Evolutionary conservation across 176 grass and related monocot species (phyloP).

Genomic region (Pharus latifolius): DNA sequence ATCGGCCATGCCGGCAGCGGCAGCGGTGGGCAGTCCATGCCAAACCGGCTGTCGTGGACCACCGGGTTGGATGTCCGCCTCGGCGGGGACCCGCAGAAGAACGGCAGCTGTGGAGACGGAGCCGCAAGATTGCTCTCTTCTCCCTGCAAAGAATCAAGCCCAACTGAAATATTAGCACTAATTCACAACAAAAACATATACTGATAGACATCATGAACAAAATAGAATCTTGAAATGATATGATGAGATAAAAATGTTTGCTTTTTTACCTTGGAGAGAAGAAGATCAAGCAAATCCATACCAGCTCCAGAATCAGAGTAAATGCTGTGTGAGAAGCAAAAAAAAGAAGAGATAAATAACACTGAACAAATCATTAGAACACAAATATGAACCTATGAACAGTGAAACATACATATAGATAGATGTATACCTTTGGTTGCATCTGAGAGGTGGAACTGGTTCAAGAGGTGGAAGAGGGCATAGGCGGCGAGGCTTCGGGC

Average conservation of each 20-base stretch:
- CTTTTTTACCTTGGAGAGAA: conserved; percentile 46
- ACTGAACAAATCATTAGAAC: neutral
- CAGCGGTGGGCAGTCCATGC: conserved; percentile 37
- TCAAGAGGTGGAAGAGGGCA: neutral
- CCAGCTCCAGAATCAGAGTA: conserved; percentile 35
- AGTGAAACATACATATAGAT: neutral
- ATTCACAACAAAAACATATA: neutral
- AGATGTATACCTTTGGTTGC: conserved; percentile 38
- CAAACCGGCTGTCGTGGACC: conserved; percentile 75
- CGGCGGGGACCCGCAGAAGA: conserved; percentile 88
- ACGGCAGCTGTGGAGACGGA: conserved; percentile 52
- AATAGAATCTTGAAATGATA: neutral
- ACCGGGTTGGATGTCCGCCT: conserved; percentile 70
- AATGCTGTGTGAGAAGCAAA: conserved; percentile 12
- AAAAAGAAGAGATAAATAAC: neutral
- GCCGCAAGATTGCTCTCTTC: conserved; percentile 40
- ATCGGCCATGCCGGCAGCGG: conserved; percentile 10
- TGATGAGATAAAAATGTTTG: neutral
- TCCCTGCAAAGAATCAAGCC: conserved; percentile 26
- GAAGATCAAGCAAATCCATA: conserved; percentile 58
- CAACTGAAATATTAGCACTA: neutral
- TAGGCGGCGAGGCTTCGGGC: conserved; percentile 80
- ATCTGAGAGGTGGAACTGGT: conserved; percentile 38
- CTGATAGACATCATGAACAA: neutral
- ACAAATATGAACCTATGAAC: neutral